Percentiles rank a stretch among this genome's conserved stretches.
Evolutionary conservation across 768 basidiomycete species (phyloP).

Genomic region (Filobasidium floriforme): DNA sequence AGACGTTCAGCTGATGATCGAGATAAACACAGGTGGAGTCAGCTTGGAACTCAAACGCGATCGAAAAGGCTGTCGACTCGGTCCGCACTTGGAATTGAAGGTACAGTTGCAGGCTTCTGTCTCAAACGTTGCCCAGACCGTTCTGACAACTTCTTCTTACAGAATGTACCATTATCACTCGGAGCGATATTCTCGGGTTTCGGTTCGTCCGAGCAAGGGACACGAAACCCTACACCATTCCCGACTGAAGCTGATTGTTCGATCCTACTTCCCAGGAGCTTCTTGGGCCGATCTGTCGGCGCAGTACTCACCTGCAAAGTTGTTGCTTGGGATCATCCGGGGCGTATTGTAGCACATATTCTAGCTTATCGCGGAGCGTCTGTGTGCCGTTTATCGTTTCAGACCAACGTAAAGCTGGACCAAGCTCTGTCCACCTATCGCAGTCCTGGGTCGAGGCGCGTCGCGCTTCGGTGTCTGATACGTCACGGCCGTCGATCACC

Average conservation of each 20-base stretch:
- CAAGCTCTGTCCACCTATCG: too few species aligned
- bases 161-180: neutral
- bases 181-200: neutral
- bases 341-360: neutral
- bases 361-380: too few species aligned
- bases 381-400: too few species aligned
- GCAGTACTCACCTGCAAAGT: neutral
- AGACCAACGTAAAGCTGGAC: too few species aligned
- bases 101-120: neutral
- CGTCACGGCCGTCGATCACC: too few species aligned
- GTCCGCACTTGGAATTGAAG: neutral
- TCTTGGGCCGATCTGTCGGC: slow-evolving; percentile 4
- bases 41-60: neutral
- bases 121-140: neutral
- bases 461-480: too few species aligned
- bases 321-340: neutral
- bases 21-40: neutral
- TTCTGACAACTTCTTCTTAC: neutral
- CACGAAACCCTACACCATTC: neutral
- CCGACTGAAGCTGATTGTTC: neutral
- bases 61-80: neutral
- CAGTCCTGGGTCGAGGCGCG: too few species aligned
- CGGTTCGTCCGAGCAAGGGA: neutral
- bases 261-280: neutral
- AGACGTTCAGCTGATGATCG: neutral